Conservation (phyloP, 225 moss, liverwort and hornwort genomes). For the Takakia lepidozioides region DNA sequence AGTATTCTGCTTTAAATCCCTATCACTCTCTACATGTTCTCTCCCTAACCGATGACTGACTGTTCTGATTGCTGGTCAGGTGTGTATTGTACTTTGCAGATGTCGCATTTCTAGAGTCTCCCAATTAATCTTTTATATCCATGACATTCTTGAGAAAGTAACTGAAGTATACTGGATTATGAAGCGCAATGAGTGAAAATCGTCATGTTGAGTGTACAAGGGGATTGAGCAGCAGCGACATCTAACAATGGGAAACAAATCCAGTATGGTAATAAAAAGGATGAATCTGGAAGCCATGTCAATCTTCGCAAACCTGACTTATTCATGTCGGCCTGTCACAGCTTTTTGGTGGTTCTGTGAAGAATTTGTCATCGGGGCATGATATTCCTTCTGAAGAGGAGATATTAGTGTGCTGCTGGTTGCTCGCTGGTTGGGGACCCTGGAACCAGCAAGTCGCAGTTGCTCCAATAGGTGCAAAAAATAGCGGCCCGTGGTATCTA, state of each 20-base stretch:
- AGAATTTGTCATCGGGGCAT: conserved; percentile 77
- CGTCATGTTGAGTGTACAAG: too few relatives aligned
- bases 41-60: too few relatives aligned
- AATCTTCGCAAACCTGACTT: not conserved
- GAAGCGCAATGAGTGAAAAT: too few relatives aligned
- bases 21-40: too few relatives aligned
- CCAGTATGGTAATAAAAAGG: not conserved
- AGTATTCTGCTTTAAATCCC: too few relatives aligned
- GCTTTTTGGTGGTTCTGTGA: conserved; percentile 90
- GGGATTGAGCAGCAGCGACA: too few relatives aligned
- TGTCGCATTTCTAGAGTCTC: too few relatives aligned
- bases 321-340: conserved; percentile 12
- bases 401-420: conserved; percentile 97
- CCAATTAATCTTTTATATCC: too few relatives aligned
- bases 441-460: conserved; percentile 98
- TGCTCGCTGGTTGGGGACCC: conserved; percentile 93
- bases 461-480: conserved; percentile 97
- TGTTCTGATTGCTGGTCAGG: too few relatives aligned
- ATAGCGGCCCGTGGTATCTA: conserved; percentile 97
- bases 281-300: not conserved
- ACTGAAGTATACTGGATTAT: too few relatives aligned
- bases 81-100: too few relatives aligned
- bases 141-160: too few relatives aligned
- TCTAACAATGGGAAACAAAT: not conserved
- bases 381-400: conserved; percentile 86